Evolutionary conservation across 2,329 filamentous ascomycete genomes (phyloP), one percentile per base, ranked within the genome.

Genomic region (Plectosphaerella cucumerina): DNA sequence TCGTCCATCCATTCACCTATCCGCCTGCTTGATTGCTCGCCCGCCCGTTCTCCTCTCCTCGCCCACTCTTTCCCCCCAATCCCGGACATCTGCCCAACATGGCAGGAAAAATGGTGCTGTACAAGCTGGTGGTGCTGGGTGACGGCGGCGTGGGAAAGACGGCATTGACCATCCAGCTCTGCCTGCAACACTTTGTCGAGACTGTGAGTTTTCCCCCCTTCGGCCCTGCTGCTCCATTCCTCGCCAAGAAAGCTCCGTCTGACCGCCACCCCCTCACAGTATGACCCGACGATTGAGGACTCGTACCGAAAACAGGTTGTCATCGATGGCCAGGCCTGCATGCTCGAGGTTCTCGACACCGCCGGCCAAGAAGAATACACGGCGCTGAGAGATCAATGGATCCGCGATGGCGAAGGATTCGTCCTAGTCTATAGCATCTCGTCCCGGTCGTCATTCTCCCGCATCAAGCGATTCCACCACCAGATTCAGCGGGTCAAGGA

Each of bases 351-450:
- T 57, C 86, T 97, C 69, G 94, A 99, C 73, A 99, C 94, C 50
- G 94, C 94, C 56, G 94, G 94, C 54, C 94, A 99, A 70, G 94
- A 99, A 74, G 94, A 99, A 74, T 99, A 97, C 73, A 97, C 93
- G 57, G 94, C 94, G 44, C 76, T 97, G 63, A 83, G 94, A 65
- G 94, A 97, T 69, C 94, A 97, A 75, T 97, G 93, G 93, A 97
- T 97, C 69, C 85, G 94, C 61, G 93, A 97, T 66, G 93, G 94
- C 59, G 94, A 99, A 70, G 94, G 94, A 18, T 97, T 97, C 67
- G 90, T 99, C 26, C 80, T 99, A 55, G 94, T 99, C 58, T 97
- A 99, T 78, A 96, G 91, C 76, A 97, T 99, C 72, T 96, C 94
- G 14, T 97, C 93, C 48, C 87, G 94, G 63, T 92, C 92, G 33